phyloP scores from a whole-genome alignment of 2,329 filamentous ascomycete species.

The Huntiella savannae region DNA sequence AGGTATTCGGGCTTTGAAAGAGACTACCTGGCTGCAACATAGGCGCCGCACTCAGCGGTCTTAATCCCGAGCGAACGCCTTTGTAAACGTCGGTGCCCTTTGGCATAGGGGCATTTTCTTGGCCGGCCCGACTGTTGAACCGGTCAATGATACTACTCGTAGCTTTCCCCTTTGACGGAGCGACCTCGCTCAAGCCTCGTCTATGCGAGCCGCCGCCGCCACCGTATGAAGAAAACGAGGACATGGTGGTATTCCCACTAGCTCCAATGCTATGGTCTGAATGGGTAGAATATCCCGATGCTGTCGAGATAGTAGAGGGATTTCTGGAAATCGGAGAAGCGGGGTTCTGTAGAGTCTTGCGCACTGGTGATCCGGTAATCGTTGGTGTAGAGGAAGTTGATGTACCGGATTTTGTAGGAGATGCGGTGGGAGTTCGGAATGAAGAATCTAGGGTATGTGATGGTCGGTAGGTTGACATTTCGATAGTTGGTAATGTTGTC shows the following conservation, averaged over 20 bases:
- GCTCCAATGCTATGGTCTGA: constrained; percentile 38
- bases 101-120: constrained; percentile 42
- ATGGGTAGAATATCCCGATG: constrained; percentile 42
- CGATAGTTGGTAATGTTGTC: constrained; percentile 2
- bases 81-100: constrained; percentile 3
- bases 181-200: constrained; percentile 57
- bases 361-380: constrained; percentile 3
- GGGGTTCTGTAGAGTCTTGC: background rate
- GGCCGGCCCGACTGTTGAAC: constrained; percentile 14
- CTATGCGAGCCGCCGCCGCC: constrained; percentile 44
- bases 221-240: constrained; percentile 26
- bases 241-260: constrained; percentile 45
- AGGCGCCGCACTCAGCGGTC: constrained; percentile 52
- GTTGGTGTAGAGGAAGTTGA: constrained; percentile 1
- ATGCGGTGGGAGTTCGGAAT: constrained; percentile 18
- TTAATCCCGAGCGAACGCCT: constrained; percentile 55
- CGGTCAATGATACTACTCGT: constrained; percentile 6
- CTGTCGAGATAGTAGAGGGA: constrained; percentile 51
- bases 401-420: constrained; percentile 16
- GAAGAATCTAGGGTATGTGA: constrained; percentile 16
- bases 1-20: constrained; percentile 5
- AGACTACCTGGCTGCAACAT: constrained; percentile 16
- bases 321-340: constrained; percentile 30
- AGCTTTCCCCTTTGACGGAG: constrained; percentile 23
- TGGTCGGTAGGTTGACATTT: constrained; percentile 21